Conservation (phyloP, 2,329 filamentous ascomycete genomes). For the Fusarium siculi region DNA sequence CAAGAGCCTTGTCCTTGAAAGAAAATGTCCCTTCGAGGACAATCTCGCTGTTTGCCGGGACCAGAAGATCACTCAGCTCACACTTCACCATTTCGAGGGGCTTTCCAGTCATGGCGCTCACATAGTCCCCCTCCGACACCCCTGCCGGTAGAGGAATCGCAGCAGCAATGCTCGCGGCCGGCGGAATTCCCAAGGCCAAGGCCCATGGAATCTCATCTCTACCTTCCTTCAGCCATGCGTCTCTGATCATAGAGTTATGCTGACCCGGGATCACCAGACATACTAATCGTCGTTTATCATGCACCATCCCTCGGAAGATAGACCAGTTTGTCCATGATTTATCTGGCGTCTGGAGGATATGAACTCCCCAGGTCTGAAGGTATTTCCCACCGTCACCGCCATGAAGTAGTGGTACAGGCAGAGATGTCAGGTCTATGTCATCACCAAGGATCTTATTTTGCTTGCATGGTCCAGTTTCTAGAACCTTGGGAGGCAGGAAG, state of each 20-base stretch:
- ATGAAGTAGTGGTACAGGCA: constrained; percentile 57
- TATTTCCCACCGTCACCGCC: constrained; percentile 60
- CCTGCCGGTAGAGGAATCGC: not conserved
- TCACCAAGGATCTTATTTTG: constrained; percentile 4
- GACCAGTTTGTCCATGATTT: constrained; percentile 60
- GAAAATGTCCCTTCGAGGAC: not conserved
- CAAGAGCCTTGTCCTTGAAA: not conserved
- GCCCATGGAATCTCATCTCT: constrained; percentile 59
- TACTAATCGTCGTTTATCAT: constrained; percentile 53
- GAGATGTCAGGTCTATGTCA: constrained; percentile 45
- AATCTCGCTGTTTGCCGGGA: not conserved
- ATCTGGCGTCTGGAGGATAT: constrained; percentile 57
- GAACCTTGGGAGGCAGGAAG: constrained; percentile 49
- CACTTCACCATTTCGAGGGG: not conserved
- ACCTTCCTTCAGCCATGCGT: constrained; percentile 58
- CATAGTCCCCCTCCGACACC: not conserved
- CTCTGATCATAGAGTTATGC: constrained; percentile 57
- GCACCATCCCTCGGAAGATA: constrained; percentile 58
- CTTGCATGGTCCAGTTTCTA: constrained; percentile 11
- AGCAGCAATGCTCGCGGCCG: constrained; percentile 57
- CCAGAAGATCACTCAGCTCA: not conserved
- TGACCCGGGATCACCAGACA: constrained; percentile 57
- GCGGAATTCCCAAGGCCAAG: constrained; percentile 59
- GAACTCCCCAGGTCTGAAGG: constrained; percentile 62
- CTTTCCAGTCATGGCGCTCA: not conserved